phyloP scores from a whole-genome alignment of 352 stramenopile species.

The Thraustochytrium sp. region DNA sequence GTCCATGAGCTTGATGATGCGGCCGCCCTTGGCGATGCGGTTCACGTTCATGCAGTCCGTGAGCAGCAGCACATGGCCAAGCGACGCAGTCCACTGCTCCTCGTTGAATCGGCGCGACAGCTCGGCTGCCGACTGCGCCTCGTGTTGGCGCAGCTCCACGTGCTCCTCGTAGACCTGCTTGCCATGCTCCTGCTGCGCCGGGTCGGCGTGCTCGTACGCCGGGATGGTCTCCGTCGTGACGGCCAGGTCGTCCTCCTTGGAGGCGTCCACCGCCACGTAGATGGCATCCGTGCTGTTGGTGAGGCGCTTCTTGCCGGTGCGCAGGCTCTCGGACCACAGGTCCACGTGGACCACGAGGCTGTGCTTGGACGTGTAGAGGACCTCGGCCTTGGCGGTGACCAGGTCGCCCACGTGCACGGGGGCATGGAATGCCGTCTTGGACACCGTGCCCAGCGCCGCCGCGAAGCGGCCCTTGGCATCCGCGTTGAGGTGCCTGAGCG shows the following conservation, averaged over 20 bases:
- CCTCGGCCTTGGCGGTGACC: neutral
- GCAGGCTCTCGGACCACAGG: neutral
- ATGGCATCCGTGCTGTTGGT: neutral
- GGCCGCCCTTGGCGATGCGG: neutral
- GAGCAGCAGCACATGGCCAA: neutral
- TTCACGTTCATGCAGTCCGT: neutral
- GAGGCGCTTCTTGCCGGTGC: neutral
- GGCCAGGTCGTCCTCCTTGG: neutral
- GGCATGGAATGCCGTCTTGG: conserved; percentile 1
- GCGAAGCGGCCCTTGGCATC: neutral
- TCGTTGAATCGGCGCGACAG: neutral
- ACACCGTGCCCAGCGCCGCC: neutral
- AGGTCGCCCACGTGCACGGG: conserved; percentile 12
- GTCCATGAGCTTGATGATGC: conserved; percentile 32
- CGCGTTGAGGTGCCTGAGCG: conserved; percentile 10
- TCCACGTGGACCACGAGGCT: neutral
- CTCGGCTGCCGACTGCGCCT: neutral
- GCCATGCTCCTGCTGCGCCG: neutral
- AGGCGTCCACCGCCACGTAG: neutral
- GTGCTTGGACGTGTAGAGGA: neutral
- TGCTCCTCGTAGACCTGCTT: conserved; percentile 6
- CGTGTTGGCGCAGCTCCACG: neutral
- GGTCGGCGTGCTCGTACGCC: neutral
- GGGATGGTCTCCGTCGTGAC: neutral
- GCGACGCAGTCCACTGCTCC: neutral